Evolutionary conservation across 192 early-diverging fungal species (phyloP), one percentile per base, ranked within the genome.

Genomic region (Gaertneriomyces semiglobifer): DNA sequence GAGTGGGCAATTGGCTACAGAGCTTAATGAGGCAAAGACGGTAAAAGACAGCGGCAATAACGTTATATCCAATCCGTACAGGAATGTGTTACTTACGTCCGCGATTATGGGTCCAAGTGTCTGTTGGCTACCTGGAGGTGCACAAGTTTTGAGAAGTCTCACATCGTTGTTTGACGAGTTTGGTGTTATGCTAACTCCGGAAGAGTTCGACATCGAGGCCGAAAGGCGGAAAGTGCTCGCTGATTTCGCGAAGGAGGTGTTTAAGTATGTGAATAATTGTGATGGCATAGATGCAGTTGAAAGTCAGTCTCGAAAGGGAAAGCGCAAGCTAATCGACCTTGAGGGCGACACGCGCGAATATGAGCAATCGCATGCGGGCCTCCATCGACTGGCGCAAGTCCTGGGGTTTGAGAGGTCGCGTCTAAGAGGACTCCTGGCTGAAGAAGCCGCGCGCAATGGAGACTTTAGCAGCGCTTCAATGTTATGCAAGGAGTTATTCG

Each of bases 381-480:
- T 62, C 4, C 46, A 69, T 38, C 71, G 79, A 33, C 60, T 80
- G 7, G 79, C 78, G 38, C 68, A 81, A 38, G 59, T 80, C 2
- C 63, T 80, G 44, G 74, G 74, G 9, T 80, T 80, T 66, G 73
- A 76, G 44, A 62, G 78, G 19, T 53, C 54, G 4, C 44, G 59
- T 3, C 60, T 88, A 33, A 70, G 80, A 44, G 74, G 71, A 25
- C 67, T 88, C 41, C 72, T 89, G 33, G 81, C 84, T 10, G 85
- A 88, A 69, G 77, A 83, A 43, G 82, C 83, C 6, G 74, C 82
- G 38, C 72, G 79, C 12, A 74, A 79, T 42, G 71, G 84, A 38
- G 83, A 89, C 68, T 67, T 80, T 53, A 50, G 60, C 43, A 78
- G 68, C n/a, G 74, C 79, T 8, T 56, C 81, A 6, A 53, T 69